Evolutionary conservation across 305 asterid species (phyloP), one percentile per base, ranked within the genome.

Genomic region (Fraxinus platypoda): DNA sequence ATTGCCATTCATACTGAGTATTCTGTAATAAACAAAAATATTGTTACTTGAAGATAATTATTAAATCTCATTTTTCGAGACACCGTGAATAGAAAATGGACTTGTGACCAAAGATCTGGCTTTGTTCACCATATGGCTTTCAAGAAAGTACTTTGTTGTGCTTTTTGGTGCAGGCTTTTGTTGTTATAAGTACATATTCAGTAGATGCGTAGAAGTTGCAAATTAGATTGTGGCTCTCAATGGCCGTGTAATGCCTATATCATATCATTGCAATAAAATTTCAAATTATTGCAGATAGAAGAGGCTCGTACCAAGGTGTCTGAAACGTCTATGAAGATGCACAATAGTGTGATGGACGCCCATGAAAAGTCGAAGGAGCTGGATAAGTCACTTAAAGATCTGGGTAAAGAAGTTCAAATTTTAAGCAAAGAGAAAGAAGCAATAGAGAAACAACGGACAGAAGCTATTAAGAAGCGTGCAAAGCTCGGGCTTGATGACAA

Each of bases 401-500:
- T 94, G 78, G 85, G 85, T 4, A 96, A 93, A 90, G 99, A 92
- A 88, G 87, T 86, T 84, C 97, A 93, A 88, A 93, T 88, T 85
- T 87, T 93, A 82, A 90, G 81, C 87, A 92, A 93, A 84, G 98
- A 96, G 87, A 96, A 91, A 88, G 99, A 92, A 81, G 92, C 93
- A 77, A 85, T 91, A 59, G 98, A 93, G 89, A 96, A 96, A 88
- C 98, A 93, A 83, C 90, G 90, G 81, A 91, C 90, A 43, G 98
- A 90, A 87, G 98, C 97, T 79, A 91, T 96, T 54, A 90, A 91
- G 86, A 93, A 90, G 87, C 98, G 95, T 81, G 95, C 99, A 57
- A 90, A 93, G 85, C 92, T 96, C 78, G 98, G 94, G 86, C 98
- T 93, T 86, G 99, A 94, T 88, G 91, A 89, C 85, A 93, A 91